A percentile compares a stretch with the other conserved stretches of the same genome.
These are phyloP conservation scores for Tricholomella constricta DNA, from an alignment of 768 basidiomycete species.

Conservation along the genomic window DNA sequence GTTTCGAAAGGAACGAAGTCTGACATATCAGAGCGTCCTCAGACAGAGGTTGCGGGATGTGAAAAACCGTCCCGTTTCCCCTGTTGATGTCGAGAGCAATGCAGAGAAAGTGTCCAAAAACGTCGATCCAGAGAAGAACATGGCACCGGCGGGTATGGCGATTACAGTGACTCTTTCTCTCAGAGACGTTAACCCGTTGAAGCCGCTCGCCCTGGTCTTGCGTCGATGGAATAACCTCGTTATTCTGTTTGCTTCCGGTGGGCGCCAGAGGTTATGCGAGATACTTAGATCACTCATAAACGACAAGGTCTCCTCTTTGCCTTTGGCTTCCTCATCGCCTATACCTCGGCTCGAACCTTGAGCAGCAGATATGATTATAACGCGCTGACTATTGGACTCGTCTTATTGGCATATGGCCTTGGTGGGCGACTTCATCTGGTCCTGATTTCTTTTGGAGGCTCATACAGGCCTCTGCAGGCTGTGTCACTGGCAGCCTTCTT, in stretches of 20 bases:
- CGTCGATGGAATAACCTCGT: slow-evolving; percentile 66
- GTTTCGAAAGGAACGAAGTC: slow-evolving; percentile 79
- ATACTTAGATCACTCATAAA: background rate
- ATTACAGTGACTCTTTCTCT: slow-evolving; percentile 52
- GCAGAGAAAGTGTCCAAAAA: background rate
- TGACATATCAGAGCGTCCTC: slow-evolving; percentile 73
- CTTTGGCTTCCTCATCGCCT: slow-evolving; percentile 68
- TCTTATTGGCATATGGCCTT: slow-evolving; percentile 73
- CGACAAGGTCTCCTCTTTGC: slow-evolving; percentile 67
- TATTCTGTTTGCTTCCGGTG: slow-evolving; percentile 68
- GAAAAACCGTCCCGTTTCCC: background rate
- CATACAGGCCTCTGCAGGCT: slow-evolving; percentile 28
- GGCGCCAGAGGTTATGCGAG: slow-evolving; percentile 13
- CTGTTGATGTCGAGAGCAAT: background rate
- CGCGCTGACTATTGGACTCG: slow-evolving; percentile 71
- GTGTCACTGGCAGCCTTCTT: slow-evolving; percentile 41
- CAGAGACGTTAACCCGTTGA: slow-evolving; percentile 74
- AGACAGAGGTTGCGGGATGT: slow-evolving; percentile 39
- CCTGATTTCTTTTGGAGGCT: background rate
- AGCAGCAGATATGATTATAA: slow-evolving; percentile 62
- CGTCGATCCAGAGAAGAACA: slow-evolving; percentile 27
- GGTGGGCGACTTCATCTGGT: slow-evolving; percentile 41
- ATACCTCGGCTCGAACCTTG: slow-evolving; percentile 75
- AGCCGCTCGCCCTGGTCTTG: slow-evolving; percentile 60
- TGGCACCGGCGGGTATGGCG: slow-evolving; percentile 20